Evolutionary conservation across 768 basidiomycete genomes (phyloP).

Genomic region (Agrocybe pediades): DNA sequence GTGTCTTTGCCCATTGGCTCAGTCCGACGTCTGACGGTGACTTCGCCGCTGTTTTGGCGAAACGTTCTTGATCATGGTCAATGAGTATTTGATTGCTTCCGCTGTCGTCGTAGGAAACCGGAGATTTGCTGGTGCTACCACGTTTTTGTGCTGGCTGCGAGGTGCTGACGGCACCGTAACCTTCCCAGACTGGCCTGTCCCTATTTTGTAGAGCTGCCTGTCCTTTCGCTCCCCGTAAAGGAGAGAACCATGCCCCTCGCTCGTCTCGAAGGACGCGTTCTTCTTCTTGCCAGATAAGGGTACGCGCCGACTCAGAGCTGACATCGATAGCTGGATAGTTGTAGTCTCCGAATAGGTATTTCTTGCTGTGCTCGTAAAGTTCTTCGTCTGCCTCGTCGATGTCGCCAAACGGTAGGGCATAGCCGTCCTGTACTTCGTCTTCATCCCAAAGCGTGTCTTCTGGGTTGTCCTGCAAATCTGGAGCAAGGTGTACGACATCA

Average conservation of each 20-base stretch:
- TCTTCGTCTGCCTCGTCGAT: constrained; percentile 72
- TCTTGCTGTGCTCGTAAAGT: constrained; percentile 73
- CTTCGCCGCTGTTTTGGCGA: constrained; percentile 23
- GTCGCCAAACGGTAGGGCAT: constrained; percentile 68
- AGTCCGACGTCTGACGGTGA: constrained; percentile 41
- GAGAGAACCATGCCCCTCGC: constrained; percentile 71
- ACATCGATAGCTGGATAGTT: constrained; percentile 90
- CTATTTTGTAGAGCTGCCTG: constrained; percentile 40
- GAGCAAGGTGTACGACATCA: constrained; percentile 64
- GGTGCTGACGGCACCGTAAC: constrained; percentile 58
- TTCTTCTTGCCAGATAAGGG: constrained; percentile 79
- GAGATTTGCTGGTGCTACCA: constrained; percentile 8
- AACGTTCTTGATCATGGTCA: constrained; percentile 48
- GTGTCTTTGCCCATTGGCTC: constrained; percentile 46
- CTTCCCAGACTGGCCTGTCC: constrained; percentile 45
- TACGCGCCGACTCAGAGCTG: constrained; percentile 71
- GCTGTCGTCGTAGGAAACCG: constrained; percentile 13
- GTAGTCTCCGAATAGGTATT: constrained; percentile 88
- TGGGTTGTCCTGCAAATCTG: constrained; percentile 47
- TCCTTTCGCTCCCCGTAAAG: constrained; percentile 49
- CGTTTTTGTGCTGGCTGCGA: constrained; percentile 20
- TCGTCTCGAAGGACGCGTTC: constrained; percentile 79
- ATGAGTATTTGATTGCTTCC: constrained; percentile 33
- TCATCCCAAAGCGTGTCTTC: constrained; percentile 45
- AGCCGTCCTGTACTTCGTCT: constrained; percentile 41